Conservation (phyloP, 371 early-diverging fungal species). For the Rhizopus delemar region DNA sequence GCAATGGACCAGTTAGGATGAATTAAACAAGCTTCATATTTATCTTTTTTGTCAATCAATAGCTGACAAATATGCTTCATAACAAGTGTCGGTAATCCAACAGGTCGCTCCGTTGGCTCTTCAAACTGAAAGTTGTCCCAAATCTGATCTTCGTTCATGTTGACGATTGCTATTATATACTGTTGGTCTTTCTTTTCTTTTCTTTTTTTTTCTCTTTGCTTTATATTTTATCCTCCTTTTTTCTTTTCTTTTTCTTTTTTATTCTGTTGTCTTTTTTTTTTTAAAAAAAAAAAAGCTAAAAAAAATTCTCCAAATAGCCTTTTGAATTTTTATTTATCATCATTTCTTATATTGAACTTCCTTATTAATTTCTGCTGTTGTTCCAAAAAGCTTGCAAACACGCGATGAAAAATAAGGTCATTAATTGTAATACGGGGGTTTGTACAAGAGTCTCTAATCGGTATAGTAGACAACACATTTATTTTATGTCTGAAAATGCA, state of each 20-base stretch:
- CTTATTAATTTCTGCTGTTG: too few species aligned
- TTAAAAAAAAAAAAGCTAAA: background rate
- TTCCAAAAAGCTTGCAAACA: too few species aligned
- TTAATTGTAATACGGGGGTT: too few species aligned
- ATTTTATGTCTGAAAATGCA: too few species aligned
- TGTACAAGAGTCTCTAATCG: too few species aligned
- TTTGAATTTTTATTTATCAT: too few species aligned
- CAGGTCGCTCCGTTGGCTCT: slow-evolving; percentile 1
- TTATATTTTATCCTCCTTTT: background rate
- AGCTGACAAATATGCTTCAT: slow-evolving; percentile 42
- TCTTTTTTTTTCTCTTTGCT: background rate
- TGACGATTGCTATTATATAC: background rate
- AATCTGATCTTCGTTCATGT: background rate
- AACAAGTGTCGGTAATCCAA: slow-evolving; percentile 20
- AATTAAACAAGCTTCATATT: slow-evolving; percentile 31
- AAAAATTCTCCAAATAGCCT: background rate
- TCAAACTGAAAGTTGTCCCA: slow-evolving; percentile 25
- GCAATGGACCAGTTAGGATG: slow-evolving; percentile 34
- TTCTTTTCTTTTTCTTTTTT: background rate
- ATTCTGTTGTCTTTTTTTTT: too few species aligned
- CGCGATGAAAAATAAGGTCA: too few species aligned
- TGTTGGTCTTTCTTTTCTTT: background rate
- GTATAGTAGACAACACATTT: too few species aligned
- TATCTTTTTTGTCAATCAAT: slow-evolving; percentile 28
- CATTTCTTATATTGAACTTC: too few species aligned